Percentiles rank a stretch among this genome's conserved stretches.
Conservation (phyloP, 2,329 filamentous ascomycete genomes). For the Beauveria sp. region DNA sequence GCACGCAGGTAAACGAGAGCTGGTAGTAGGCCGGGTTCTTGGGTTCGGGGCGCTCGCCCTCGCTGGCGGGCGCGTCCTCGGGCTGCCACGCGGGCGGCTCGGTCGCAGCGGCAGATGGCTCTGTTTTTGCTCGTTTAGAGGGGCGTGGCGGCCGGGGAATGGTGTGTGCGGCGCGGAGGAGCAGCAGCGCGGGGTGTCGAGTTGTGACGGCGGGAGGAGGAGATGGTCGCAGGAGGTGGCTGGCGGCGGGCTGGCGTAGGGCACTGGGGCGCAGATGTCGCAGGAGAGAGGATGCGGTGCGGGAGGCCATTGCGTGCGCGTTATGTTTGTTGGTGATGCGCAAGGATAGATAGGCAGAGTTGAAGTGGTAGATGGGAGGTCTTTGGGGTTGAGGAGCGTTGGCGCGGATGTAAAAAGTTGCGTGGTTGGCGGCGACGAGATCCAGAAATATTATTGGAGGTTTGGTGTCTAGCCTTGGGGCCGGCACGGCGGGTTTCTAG, state of each 20-base stretch:
- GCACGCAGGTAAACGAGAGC: constrained; percentile 87
- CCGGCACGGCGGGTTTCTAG: neutral
- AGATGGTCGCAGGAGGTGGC: constrained; percentile 4
- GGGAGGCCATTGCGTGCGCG: constrained; percentile 23
- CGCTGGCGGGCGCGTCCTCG: constrained; percentile 18
- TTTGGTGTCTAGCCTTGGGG: constrained; percentile 1
- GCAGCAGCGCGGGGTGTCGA: constrained; percentile 12
- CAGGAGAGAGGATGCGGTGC: constrained; percentile 15
- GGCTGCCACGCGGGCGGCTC: constrained; percentile 6
- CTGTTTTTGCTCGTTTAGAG: neutral
- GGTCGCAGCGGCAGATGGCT: neutral
- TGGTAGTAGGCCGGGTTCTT: constrained; percentile 64
- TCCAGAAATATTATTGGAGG: constrained; percentile 8
- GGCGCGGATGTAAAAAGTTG: neutral
- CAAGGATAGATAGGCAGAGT: neutral
- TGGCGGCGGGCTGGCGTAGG: constrained; percentile 11
- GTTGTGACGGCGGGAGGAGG: constrained; percentile 8
- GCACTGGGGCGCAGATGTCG: constrained; percentile 12
- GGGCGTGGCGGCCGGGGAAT: constrained; percentile 27
- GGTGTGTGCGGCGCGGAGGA: constrained; percentile 25
- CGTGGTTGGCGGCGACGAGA: neutral
- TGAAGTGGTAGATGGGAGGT: neutral
- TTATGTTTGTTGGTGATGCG: constrained; percentile 4
- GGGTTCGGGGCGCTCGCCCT: constrained; percentile 22
- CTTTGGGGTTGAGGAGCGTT: neutral